Evolutionary conservation across 1,284 basidiomycete species (phyloP).

Genomic region (Ganoderma meredithae): DNA sequence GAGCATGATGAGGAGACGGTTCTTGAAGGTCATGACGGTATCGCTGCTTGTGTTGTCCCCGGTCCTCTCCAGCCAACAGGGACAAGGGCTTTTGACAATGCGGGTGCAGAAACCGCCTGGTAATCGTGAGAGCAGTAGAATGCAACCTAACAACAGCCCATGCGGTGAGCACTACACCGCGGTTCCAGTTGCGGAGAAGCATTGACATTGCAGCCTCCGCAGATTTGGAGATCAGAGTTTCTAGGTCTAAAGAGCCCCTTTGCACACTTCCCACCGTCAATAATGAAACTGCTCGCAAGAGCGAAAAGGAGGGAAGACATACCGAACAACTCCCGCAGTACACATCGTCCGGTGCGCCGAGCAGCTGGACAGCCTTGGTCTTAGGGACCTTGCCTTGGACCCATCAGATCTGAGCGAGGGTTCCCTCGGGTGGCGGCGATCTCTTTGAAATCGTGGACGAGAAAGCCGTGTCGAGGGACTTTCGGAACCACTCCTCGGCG

Average conservation of each 20-base stretch:
- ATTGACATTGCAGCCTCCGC: constrained; percentile 27
- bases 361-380: constrained; percentile 39
- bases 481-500: constrained; percentile 42
- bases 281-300: background rate
- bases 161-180: background rate
- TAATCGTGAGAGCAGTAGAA: constrained; percentile 38
- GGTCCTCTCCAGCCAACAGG: constrained; percentile 30
- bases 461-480: constrained; percentile 39
- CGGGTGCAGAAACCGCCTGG: constrained; percentile 26
- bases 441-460: constrained; percentile 38
- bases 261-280: constrained; percentile 11
- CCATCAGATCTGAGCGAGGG: constrained; percentile 42
- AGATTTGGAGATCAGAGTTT: constrained; percentile 20
- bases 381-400: constrained; percentile 39
- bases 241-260: constrained; percentile 25
- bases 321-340: constrained; percentile 40
- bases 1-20: background rate
- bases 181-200: background rate
- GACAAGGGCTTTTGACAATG: background rate
- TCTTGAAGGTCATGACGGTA: constrained; percentile 17
- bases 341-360: constrained; percentile 37
- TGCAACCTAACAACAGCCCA: constrained; percentile 24
- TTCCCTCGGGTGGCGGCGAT: constrained; percentile 44
- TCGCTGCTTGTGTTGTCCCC: constrained; percentile 30
- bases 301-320: background rate